Conservation (phyloP, 345 rosid genomes). For the Bruguiera gymnorhiza region DNA sequence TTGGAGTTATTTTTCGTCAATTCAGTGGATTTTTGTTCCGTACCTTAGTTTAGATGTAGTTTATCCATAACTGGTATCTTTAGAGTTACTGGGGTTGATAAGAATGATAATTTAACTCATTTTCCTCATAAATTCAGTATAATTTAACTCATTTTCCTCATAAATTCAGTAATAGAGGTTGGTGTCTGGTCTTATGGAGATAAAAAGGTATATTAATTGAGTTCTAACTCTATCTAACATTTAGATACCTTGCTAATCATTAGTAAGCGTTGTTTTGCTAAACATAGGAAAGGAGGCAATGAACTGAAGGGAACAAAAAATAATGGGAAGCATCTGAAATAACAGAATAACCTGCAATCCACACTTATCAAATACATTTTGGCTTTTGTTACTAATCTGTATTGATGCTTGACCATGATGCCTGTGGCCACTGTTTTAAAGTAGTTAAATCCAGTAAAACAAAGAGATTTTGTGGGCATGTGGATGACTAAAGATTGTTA, state of each 20-base stretch:
- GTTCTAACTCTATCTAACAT: background rate
- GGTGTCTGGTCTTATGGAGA: background rate
- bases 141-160: background rate
- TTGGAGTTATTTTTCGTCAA: too few species aligned
- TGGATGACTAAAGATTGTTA: too few species aligned
- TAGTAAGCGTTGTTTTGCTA: background rate
- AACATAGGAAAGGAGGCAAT: background rate
- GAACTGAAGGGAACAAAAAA: background rate
- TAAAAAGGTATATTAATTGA: background rate
- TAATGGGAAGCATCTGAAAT: background rate
- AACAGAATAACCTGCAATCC: background rate
- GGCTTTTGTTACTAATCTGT: too few species aligned
- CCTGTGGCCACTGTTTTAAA: too few species aligned
- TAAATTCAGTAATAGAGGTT: constrained; percentile 1
- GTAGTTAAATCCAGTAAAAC: too few species aligned
- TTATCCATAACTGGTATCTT: background rate
- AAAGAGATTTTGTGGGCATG: too few species aligned
- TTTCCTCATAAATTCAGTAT: background rate
- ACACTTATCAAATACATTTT: too few species aligned
- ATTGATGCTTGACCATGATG: too few species aligned
- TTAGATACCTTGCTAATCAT: background rate
- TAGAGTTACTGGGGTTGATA: background rate
- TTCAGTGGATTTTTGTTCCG: background rate
- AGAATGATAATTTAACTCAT: background rate
- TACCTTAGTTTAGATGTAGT: background rate